Evolutionary conservation across 2,329 filamentous ascomycete species (phyloP).

Genomic region (Colletotrichum tropicicola): DNA sequence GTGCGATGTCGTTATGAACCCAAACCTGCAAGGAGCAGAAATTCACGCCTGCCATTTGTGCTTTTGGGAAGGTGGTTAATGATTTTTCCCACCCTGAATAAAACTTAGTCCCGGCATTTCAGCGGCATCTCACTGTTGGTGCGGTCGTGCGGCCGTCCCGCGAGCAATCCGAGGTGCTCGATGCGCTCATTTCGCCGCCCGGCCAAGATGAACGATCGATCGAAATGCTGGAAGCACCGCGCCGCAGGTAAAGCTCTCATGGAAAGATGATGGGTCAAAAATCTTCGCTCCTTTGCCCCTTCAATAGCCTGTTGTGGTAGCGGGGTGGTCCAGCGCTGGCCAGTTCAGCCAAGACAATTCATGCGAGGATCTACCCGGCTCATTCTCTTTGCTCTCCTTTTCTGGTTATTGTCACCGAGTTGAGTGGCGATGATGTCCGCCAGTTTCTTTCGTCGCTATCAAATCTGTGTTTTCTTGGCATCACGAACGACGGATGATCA

Average conservation of each 20-base stretch:
- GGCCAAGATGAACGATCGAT: background rate
- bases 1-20: slow-evolving; percentile 26
- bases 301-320: background rate
- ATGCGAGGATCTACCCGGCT: background rate
- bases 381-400: background rate
- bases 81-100: background rate
- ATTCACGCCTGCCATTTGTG: background rate
- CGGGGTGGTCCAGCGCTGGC: background rate
- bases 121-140: background rate
- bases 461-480: too few species aligned
- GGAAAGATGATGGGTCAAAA: too few species aligned
- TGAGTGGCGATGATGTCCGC: too few species aligned
- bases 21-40: background rate
- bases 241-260: background rate
- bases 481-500: too few species aligned
- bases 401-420: background rate
- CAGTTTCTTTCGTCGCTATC: too few species aligned
- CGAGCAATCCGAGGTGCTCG: background rate
- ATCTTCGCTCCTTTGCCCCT: background rate
- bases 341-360: background rate
- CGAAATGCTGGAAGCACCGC: background rate
- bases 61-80: background rate
- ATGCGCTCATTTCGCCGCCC: background rate
- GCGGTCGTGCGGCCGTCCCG: background rate
- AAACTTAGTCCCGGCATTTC: background rate